A percentile compares a stretch with the other conserved stretches of the same genome.
Conservation (phyloP, 139 green algal species). For the Picochlorum sp. region DNA sequence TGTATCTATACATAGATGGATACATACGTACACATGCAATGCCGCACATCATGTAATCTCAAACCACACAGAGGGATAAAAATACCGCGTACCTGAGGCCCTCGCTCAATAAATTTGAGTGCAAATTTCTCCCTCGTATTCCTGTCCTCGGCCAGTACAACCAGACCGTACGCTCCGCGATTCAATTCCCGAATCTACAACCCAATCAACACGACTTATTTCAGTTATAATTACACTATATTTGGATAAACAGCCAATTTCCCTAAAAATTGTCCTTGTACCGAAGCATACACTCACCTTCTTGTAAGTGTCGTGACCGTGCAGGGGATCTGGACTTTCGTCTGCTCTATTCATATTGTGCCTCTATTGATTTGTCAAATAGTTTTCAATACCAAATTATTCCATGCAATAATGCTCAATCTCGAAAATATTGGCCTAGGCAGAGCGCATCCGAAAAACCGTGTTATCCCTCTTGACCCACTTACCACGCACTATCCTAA, state of each 20-base stretch:
- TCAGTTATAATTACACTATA: neutral
- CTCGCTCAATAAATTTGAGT: constrained; percentile 29
- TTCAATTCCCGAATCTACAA: constrained; percentile 17
- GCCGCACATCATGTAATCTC: too few species aligned
- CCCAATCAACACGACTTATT: neutral
- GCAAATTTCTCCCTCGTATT: constrained; percentile 18
- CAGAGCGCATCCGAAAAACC: too few species aligned
- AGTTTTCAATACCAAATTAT: too few species aligned
- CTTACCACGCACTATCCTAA: too few species aligned
- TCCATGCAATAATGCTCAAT: too few species aligned
- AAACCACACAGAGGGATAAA: too few species aligned
- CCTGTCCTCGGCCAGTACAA: constrained; percentile 12
- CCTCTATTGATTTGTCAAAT: too few species aligned
- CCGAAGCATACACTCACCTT: neutral
- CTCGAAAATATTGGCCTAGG: too few species aligned
- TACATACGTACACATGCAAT: too few species aligned
- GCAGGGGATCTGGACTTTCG: constrained; percentile 3
- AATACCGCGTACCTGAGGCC: constrained; percentile 16
- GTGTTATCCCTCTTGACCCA: too few species aligned
- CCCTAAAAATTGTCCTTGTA: neutral
- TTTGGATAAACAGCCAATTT: neutral
- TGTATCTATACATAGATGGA: too few species aligned
- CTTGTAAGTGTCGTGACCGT: constrained; percentile 2
- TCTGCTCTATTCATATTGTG: too few species aligned
- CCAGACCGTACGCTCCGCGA: constrained; percentile 19